These are phyloP conservation scores for Zarea fungicola DNA, from an alignment of 2,329 filamentous ascomycete species.

Conservation along the genomic window DNA sequence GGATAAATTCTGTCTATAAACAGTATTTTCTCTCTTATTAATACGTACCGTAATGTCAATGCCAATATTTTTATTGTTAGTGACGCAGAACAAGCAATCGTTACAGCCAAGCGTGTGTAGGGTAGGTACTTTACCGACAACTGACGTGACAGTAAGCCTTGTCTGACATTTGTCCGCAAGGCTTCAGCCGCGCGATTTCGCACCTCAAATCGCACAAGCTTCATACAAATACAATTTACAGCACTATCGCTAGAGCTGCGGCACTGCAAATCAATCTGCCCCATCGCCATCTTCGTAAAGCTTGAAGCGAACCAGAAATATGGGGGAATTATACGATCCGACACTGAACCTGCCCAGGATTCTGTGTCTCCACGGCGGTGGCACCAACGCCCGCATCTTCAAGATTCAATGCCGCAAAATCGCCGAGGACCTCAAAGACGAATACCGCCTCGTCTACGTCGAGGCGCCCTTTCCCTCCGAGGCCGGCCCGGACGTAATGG, in stretches of 20 bases:
- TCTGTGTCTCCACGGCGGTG: conserved; percentile 69
- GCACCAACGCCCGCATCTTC: conserved; percentile 62
- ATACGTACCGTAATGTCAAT: too few relatives aligned
- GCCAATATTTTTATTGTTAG: too few relatives aligned
- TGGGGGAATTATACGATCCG: background rate
- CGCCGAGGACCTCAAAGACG: conserved; percentile 35
- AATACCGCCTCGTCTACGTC: conserved; percentile 64
- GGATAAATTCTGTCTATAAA: too few relatives aligned
- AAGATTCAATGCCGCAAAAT: conserved; percentile 54
- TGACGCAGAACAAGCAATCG: too few relatives aligned
- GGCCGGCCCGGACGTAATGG: conserved; percentile 54
- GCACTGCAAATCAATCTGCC: background rate
- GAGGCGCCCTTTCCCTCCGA: conserved; percentile 59
- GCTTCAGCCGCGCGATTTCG: too few relatives aligned
- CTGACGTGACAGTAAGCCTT: background rate
- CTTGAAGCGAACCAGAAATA: background rate
- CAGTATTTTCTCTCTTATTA: too few relatives aligned
- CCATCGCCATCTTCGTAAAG: too few relatives aligned
- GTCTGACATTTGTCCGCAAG: too few relatives aligned
- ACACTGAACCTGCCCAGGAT: conserved; percentile 49
- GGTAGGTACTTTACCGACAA: too few relatives aligned
- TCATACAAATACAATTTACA: too few relatives aligned
- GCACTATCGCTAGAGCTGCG: background rate
- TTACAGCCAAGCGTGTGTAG: too few relatives aligned
- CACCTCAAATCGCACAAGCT: too few relatives aligned